Evolutionary conservation across 345 rosid genomes (phyloP).

Genomic region (Sisymbrium altissimum): DNA sequence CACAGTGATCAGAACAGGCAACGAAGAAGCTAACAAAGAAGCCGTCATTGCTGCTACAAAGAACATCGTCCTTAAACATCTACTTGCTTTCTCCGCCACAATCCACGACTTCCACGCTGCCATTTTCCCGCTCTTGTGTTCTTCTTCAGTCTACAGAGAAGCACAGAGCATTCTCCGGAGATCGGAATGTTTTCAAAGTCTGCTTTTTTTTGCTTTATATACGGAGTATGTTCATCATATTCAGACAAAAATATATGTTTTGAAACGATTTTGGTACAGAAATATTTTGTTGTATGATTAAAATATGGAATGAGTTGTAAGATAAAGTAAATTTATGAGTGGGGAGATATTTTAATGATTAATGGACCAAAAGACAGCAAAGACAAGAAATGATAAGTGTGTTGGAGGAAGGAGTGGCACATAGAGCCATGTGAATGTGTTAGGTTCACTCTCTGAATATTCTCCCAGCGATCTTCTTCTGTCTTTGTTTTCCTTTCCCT

Average conservation of each 20-base stretch:
- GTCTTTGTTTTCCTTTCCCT: conserved; percentile 9
- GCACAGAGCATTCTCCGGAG: conserved; percentile 3
- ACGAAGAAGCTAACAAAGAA: conserved; percentile 77
- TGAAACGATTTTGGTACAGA: background rate
- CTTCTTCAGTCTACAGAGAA: background rate
- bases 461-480: conserved; percentile 28
- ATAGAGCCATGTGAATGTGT: conserved; percentile 28
- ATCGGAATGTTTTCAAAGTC: background rate
- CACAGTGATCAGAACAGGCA: conserved; percentile 74
- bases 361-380: conserved; percentile 35
- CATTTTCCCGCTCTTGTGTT: conserved; percentile 15
- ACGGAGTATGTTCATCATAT: background rate
- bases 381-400: conserved; percentile 20
- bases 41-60: conserved; percentile 88
- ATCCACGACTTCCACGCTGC: conserved; percentile 45
- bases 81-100: conserved; percentile 64
- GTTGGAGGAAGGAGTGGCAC: conserved; percentile 17
- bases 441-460: conserved; percentile 5
- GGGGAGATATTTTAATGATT: conserved; percentile 20
- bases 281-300: background rate
- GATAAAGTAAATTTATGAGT: conserved; percentile 15
- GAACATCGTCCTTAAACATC: conserved; percentile 64
- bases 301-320: background rate
- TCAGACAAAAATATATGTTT: conserved; percentile 15
- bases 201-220: background rate